Evolutionary conservation across 2,329 filamentous ascomycete species (phyloP).

Genomic region (Aspergillus japonicus): DNA sequence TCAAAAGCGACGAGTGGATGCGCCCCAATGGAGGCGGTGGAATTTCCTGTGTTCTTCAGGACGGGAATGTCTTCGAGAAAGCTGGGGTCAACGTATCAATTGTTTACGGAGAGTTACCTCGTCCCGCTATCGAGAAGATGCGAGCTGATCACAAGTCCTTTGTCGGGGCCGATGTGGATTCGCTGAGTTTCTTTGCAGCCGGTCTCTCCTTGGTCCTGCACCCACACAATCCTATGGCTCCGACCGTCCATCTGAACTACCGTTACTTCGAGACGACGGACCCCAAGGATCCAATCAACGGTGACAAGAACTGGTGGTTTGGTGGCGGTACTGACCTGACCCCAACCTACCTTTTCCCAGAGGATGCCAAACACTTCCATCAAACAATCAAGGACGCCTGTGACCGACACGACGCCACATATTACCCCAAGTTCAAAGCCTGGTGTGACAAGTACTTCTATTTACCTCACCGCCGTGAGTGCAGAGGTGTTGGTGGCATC

Average conservation of each 20-base stretch:
- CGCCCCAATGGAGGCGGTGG: constrained; percentile 87
- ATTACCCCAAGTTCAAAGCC: constrained; percentile 92
- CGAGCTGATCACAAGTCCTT: constrained; percentile 91
- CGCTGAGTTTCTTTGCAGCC: constrained; percentile 90
- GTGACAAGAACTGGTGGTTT: constrained; percentile 87
- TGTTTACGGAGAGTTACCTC: constrained; percentile 87
- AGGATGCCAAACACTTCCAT: constrained; percentile 97
- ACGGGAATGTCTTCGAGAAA: constrained; percentile 97
- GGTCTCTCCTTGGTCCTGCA: constrained; percentile 92
- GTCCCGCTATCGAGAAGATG: constrained; percentile 88
- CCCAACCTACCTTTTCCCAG: constrained; percentile 90
- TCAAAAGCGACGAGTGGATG: constrained; percentile 82
- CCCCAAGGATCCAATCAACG: constrained; percentile 67
- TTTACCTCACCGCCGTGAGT: constrained; percentile 86
- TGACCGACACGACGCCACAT: constrained; percentile 86
- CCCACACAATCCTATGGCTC: constrained; percentile 92
- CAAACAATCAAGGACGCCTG: constrained; percentile 87
- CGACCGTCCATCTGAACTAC: constrained; percentile 97
- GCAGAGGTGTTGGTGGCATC: constrained; percentile 87
- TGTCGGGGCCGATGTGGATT: constrained; percentile 70
- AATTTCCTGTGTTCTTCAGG: constrained; percentile 90
- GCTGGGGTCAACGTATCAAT: constrained; percentile 93
- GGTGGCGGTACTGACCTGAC: constrained; percentile 93
- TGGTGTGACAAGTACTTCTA: constrained; percentile 99
- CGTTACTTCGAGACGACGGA: constrained; percentile 96